Conservation (phyloP, 257 asterid genomes). For the Gentiana straminea region DNA sequence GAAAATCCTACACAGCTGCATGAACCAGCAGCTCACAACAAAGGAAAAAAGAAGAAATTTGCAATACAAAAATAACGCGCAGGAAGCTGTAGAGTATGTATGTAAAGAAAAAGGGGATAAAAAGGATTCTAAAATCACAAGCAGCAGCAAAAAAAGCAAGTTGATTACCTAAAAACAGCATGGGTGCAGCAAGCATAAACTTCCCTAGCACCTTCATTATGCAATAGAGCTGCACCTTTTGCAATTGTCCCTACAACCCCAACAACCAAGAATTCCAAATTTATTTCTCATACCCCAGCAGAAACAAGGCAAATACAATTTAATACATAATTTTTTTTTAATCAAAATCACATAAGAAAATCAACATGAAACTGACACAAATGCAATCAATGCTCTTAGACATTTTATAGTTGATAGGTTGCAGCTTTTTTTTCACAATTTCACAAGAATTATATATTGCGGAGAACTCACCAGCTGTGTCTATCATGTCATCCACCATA, state of each 20-base stretch:
- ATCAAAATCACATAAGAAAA: not conserved
- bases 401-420: not conserved
- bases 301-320: too few species aligned
- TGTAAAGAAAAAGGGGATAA: too few species aligned
- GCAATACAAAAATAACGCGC: not conserved
- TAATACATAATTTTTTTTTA: too few species aligned
- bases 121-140: too few species aligned
- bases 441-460: not conserved
- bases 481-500: slow-evolving; percentile 96
- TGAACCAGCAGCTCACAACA: not conserved
- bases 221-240: slow-evolving; percentile 89
- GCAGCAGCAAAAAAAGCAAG: too few species aligned
- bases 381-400: not conserved
- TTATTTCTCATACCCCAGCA: slow-evolving; percentile 2
- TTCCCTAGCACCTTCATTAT: slow-evolving; percentile 89
- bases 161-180: slow-evolving; percentile 77
- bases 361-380: not conserved
- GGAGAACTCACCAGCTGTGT: slow-evolving; percentile 66
- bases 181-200: slow-evolving; percentile 95
- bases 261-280: slow-evolving; percentile 15
- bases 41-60: not conserved
- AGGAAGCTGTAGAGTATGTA: too few species aligned
- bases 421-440: not conserved
- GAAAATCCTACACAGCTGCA: not conserved
- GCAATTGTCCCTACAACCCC: slow-evolving; percentile 65